These are phyloP conservation scores for Boletellus sp. DNA, from an alignment of 768 basidiomycete genomes.

Conservation along the genomic window DNA sequence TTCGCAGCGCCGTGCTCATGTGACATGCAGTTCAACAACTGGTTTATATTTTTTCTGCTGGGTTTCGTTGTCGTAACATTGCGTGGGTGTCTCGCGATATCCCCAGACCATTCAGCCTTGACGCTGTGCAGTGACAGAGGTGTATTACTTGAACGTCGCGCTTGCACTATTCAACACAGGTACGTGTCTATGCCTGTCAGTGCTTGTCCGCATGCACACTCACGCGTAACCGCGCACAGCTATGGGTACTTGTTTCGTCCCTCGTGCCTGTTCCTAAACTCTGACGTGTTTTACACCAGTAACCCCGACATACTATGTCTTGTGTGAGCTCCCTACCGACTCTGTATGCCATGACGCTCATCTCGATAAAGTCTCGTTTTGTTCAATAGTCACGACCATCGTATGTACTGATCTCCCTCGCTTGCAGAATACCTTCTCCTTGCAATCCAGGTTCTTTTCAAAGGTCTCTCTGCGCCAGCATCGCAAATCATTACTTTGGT, in stretches of 20 bases:
- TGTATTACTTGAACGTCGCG: constrained; percentile 94
- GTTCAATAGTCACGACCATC: constrained; percentile 79
- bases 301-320: constrained; percentile 84
- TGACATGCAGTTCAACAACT: constrained; percentile 71
- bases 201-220: not conserved
- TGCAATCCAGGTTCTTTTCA: constrained; percentile 71
- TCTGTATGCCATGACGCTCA: not conserved
- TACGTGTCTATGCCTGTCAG: constrained; percentile 32
- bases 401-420: constrained; percentile 39
- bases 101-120: not conserved
- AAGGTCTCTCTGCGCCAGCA: constrained; percentile 78
- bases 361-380: constrained; percentile 65
- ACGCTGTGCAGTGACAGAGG: constrained; percentile 65
- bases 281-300: constrained; percentile 42
- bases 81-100: constrained; percentile 40
- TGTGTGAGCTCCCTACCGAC: constrained; percentile 49
- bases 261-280: not conserved
- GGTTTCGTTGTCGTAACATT: constrained; percentile 82
- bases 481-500: constrained; percentile 85
- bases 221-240: constrained; percentile 35
- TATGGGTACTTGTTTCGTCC: constrained; percentile 51
- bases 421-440: not conserved
- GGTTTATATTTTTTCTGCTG: constrained; percentile 88
- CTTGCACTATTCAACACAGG: constrained; percentile 93
- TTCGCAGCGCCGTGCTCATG: not conserved